Evolutionary conservation across 2,329 filamentous ascomycete species (phyloP).

Genomic region (Zymoseptoria tritici): DNA sequence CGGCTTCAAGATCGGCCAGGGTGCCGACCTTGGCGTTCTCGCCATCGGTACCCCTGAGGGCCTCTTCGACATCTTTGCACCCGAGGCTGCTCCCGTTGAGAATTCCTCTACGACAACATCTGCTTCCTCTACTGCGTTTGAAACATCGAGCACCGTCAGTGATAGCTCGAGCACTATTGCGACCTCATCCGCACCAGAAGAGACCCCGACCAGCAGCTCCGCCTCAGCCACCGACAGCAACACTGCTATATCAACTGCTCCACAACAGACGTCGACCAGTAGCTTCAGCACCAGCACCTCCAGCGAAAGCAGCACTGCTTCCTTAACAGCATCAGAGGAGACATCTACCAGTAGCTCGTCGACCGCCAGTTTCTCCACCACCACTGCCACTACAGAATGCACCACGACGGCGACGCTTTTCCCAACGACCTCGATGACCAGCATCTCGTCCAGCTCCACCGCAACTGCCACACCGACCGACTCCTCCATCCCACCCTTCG

Average conservation of each 20-base stretch:
- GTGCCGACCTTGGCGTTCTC: background rate
- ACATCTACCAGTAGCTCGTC: background rate
- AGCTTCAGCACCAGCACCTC: no score
- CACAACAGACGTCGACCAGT: background rate
- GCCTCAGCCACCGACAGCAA: background rate
- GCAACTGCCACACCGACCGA: background rate
- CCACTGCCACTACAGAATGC: conserved; percentile 6
- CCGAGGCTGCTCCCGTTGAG: background rate
- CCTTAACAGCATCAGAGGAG: no score
- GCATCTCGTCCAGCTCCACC: conserved; percentile 1
- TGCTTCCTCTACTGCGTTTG: background rate
- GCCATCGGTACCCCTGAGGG: background rate
- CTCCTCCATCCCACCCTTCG: conserved; percentile 12
- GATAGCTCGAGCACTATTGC: background rate
- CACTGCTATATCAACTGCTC: background rate
- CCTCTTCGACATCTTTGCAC: background rate
- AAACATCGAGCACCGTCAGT: background rate
- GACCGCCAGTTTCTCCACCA: background rate
- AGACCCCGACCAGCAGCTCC: background rate
- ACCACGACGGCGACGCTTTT: conserved; percentile 15
- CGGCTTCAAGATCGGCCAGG: background rate
- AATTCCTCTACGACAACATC: background rate
- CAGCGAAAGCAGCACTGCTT: no score
- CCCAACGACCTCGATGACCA: conserved; percentile 12
- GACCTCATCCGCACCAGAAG: background rate